Percentiles rank a stretch among this genome's conserved stretches.
phyloP scores from a whole-genome alignment of 1,284 basidiomycete genomes.

The Melampsora americana region DNA sequence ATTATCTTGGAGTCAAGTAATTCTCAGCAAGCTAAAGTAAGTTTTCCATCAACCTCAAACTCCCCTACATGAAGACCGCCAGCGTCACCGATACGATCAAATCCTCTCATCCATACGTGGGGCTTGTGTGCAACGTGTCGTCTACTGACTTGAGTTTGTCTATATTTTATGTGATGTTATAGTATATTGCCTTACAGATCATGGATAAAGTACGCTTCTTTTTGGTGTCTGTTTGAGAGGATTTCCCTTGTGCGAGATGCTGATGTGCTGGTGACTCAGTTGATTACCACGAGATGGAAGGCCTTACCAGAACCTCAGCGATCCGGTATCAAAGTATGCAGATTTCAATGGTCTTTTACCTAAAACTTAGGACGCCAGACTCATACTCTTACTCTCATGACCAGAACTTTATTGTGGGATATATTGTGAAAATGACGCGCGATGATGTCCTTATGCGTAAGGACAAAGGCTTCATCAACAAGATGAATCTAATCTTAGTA shows the following conservation, averaged over 20 bases:
- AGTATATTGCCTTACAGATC: constrained; percentile 78
- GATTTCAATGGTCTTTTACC: background rate
- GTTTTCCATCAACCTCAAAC: background rate
- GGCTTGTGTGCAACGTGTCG: background rate
- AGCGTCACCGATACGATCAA: background rate
- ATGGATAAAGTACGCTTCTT: constrained; percentile 63
- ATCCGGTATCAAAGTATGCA: constrained; percentile 56
- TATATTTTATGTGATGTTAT: background rate
- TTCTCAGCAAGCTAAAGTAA: constrained; percentile 85
- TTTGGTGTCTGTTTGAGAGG: background rate
- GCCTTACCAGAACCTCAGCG: constrained; percentile 88
- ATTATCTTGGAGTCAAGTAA: constrained; percentile 81
- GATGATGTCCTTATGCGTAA: constrained; percentile 80
- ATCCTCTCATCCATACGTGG: background rate
- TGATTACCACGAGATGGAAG: constrained; percentile 94
- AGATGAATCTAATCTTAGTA: constrained; percentile 92
- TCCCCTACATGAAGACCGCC: background rate
- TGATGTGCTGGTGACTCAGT: constrained; percentile 54
- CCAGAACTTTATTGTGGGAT: constrained; percentile 91
- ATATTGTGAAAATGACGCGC: constrained; percentile 86
- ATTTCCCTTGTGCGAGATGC: background rate
- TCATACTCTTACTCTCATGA: constrained; percentile 63
- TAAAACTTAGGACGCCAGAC: background rate
- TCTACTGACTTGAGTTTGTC: background rate
- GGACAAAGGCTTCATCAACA: constrained; percentile 94